phyloP scores from a whole-genome alignment of 2,329 filamentous ascomycete genomes.

The Hymenoscyphus fraxineus region DNA sequence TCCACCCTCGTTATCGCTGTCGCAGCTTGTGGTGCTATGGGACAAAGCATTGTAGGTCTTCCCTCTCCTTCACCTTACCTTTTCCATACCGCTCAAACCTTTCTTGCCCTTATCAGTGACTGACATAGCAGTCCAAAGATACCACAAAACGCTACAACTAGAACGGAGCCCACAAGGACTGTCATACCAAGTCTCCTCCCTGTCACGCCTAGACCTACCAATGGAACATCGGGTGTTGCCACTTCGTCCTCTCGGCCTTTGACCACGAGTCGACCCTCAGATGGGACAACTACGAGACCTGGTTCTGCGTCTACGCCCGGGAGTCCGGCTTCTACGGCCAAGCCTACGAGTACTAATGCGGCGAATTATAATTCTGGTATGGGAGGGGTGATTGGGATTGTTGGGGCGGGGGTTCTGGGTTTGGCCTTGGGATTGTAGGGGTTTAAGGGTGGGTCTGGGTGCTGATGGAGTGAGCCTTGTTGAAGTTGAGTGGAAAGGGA shows the following conservation, averaged over 20 bases:
- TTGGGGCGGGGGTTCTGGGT: too few species aligned
- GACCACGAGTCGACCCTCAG: not conserved
- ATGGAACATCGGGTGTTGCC: not conserved
- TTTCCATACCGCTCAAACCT: not conserved
- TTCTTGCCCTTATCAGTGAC: not conserved
- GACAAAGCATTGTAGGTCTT: slow-evolving; percentile 15
- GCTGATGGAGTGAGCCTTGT: too few species aligned
- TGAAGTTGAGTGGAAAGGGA: too few species aligned
- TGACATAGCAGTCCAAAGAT: not conserved
- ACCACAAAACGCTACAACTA: not conserved
- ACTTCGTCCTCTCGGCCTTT: not conserved
- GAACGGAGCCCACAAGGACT: not conserved
- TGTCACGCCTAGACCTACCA: not conserved
- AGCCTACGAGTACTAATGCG: not conserved
- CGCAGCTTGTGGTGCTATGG: slow-evolving; percentile 14
- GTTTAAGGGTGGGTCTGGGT: too few species aligned
- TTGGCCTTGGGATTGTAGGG: too few species aligned
- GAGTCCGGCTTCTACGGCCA: not conserved
- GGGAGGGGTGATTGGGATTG: too few species aligned
- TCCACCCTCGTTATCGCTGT: slow-evolving; percentile 15
- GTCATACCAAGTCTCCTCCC: not conserved
- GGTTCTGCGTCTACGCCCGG: not conserved
- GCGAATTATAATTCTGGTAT: too few species aligned
- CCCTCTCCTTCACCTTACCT: not conserved
- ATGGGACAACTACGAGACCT: not conserved